These are phyloP conservation scores for Hirschfeldia incana DNA, from an alignment of 345 rosid genomes.

Conservation along the genomic window DNA sequence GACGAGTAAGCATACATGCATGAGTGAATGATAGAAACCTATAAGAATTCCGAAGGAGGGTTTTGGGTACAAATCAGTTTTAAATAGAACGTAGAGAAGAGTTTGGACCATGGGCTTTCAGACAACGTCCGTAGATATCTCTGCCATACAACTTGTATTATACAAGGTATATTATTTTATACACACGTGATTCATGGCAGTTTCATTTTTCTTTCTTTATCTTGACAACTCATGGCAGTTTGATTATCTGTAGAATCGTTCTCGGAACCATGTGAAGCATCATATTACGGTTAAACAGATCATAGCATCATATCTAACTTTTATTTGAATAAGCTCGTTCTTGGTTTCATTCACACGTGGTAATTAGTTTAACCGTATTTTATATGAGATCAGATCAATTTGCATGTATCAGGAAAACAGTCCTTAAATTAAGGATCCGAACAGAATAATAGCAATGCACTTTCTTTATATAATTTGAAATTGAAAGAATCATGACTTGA, in stretches of 20 bases:
- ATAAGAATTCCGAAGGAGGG: neutral
- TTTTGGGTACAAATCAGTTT: neutral
- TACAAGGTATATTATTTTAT: slow-evolving; percentile 4
- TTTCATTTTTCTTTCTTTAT: too few relatives aligned
- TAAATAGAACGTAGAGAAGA: neutral
- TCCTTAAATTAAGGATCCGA: neutral
- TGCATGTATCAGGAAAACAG: slow-evolving; percentile 4
- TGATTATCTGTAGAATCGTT: slow-evolving; percentile 29
- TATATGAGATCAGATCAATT: neutral
- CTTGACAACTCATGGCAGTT: neutral
- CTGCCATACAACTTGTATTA: neutral
- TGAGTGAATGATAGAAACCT: neutral
- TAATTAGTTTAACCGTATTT: slow-evolving; percentile 6
- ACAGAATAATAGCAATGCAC: neutral
- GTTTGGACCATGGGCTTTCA: neutral
- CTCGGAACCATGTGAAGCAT: slow-evolving; percentile 8
- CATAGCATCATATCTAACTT: neutral
- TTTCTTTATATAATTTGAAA: neutral
- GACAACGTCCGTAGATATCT: neutral
- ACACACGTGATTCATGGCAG: slow-evolving; percentile 3
- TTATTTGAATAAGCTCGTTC: neutral
- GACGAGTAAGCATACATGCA: neutral
- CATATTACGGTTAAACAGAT: slow-evolving; percentile 25
- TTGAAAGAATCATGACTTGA: neutral
- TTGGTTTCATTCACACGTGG: slow-evolving; percentile 20